Percentiles rank a stretch among this genome's conserved stretches.
These are phyloP conservation scores for Solanum commersonii DNA, from an alignment of 257 asterid genomes.

Conservation along the genomic window DNA sequence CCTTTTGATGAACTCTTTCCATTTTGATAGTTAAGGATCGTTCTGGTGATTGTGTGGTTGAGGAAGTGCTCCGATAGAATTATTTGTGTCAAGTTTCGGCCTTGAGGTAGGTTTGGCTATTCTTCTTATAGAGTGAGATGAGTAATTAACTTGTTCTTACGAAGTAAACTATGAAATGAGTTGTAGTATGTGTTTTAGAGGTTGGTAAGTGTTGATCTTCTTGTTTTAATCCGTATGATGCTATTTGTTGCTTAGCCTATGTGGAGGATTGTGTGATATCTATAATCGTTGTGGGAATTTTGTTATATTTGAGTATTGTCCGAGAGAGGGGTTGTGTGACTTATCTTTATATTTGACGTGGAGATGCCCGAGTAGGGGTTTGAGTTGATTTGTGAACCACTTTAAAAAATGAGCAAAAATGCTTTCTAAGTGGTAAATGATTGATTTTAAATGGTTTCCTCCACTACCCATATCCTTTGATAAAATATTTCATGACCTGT, in stretches of 20 bases:
- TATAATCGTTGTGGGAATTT: neutral
- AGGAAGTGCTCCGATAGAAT: neutral
- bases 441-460: neutral
- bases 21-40: neutral
- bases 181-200: neutral
- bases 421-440: neutral
- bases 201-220: too few relatives aligned
- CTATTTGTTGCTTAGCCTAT: neutral
- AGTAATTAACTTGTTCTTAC: neutral
- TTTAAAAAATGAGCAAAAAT: too few relatives aligned
- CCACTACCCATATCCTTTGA: neutral
- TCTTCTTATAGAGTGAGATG: neutral
- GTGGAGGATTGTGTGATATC: neutral
- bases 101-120: neutral
- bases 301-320: neutral
- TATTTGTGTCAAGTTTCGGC: too few relatives aligned
- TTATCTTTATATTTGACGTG: too few relatives aligned
- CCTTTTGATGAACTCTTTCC: too few relatives aligned
- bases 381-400: neutral
- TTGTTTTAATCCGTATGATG: neutral
- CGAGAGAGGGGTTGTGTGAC: neutral
- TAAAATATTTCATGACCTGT: neutral
- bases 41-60: neutral
- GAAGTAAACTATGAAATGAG: neutral
- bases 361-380: neutral